phyloP scores from a whole-genome alignment of 305 asterid genomes.

The Solanum aculeatissimum region DNA sequence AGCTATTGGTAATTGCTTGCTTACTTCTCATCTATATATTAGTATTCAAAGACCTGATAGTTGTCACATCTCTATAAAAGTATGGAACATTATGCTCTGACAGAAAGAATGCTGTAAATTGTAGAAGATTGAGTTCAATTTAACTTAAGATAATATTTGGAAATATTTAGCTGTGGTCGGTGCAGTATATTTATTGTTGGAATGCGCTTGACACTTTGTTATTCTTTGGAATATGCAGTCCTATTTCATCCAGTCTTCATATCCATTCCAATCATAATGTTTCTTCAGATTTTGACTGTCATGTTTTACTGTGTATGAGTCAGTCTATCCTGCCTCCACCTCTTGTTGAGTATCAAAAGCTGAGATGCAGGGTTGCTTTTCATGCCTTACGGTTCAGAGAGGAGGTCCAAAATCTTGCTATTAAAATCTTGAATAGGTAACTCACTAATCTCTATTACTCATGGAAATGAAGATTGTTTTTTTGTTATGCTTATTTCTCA shows the following conservation, averaged over 20 bases:
- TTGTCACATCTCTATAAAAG: neutral
- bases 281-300: neutral
- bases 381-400: slow-evolving; percentile 79
- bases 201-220: neutral
- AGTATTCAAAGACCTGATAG: neutral
- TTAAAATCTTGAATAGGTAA: slow-evolving; percentile 60
- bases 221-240: neutral
- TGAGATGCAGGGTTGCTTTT: slow-evolving; percentile 88
- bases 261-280: neutral
- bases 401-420: slow-evolving; percentile 88
- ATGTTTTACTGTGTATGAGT: slow-evolving; percentile 3
- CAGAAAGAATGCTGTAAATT: neutral
- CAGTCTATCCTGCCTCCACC: slow-evolving; percentile 72
- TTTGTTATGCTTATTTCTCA: slow-evolving; percentile 5
- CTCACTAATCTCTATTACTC: neutral
- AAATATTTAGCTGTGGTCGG: neutral
- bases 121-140: neutral
- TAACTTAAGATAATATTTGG: neutral
- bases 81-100: neutral
- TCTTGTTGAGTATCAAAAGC: slow-evolving; percentile 81
- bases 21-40: neutral
- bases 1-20: neutral
- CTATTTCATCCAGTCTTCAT: neutral
- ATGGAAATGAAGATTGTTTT: neutral
- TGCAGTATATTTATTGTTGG: neutral